Percentiles rank a stretch among this genome's conserved stretches.
phyloP scores from a whole-genome alignment of 1,139 yeast species.

The Maudiozyma humilis region DNA sequence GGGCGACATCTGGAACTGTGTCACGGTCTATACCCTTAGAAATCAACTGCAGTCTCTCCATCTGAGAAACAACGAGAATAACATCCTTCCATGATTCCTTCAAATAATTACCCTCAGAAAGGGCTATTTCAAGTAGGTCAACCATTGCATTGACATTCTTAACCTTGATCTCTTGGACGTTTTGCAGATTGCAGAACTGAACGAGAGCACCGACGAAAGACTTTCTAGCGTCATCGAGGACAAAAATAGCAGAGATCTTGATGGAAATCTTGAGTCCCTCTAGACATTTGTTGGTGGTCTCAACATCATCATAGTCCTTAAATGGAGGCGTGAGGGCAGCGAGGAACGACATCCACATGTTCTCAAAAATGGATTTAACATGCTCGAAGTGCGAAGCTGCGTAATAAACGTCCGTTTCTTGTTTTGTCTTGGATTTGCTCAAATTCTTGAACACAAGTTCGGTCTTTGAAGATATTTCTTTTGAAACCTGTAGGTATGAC shows the following conservation, averaged over 20 bases:
- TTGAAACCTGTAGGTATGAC: conserved; percentile 86
- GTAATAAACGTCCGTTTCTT: conserved; percentile 29
- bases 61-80: conserved; percentile 74
- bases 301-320: conserved; percentile 77
- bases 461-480: conserved; percentile 82
- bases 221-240: conserved; percentile 72
- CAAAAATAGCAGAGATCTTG: conserved; percentile 77
- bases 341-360: conserved; percentile 91
- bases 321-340: conserved; percentile 94
- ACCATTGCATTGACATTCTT: conserved; percentile 79
- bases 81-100: conserved; percentile 78
- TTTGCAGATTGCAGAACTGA: conserved; percentile 75
- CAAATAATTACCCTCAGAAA: conserved; percentile 66
- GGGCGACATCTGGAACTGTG: conserved; percentile 75
- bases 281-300: conserved; percentile 60
- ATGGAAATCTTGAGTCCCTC: conserved; percentile 82
- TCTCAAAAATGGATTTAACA: conserved; percentile 87
- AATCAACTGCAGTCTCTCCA: conserved; percentile 80
- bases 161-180: conserved; percentile 65
- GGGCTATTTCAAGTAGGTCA: conserved; percentile 66
- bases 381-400: conserved; percentile 80
- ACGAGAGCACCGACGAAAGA: conserved; percentile 87
- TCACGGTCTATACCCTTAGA: conserved; percentile 85
- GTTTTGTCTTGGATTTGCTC: conserved; percentile 40
- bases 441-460: conserved; percentile 73